Conservation (phyloP, 768 basidiomycete genomes). For the Xerocomellus intermedius region DNA sequence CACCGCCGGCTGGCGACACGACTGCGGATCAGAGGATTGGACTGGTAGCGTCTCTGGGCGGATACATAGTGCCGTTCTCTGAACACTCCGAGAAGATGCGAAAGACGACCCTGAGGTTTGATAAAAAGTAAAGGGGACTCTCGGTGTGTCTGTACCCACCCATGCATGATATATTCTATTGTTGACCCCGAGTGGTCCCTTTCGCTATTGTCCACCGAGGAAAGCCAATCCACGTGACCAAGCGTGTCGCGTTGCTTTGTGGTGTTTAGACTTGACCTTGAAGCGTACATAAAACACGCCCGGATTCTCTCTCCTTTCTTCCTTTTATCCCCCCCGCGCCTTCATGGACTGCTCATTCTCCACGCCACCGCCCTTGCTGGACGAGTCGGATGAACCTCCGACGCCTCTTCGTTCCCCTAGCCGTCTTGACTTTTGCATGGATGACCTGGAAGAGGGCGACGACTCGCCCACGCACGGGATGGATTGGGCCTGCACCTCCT, state of each 20-base stretch:
- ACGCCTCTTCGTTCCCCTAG: constrained; percentile 47
- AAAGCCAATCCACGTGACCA: constrained; percentile 28
- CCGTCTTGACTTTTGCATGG: constrained; percentile 43
- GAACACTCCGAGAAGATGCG: constrained; percentile 42
- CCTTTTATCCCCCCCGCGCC: background rate
- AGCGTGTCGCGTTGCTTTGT: constrained; percentile 21
- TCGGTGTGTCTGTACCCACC: constrained; percentile 24
- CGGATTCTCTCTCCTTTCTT: background rate
- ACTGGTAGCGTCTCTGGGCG: constrained; percentile 31
- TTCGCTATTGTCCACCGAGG: background rate
- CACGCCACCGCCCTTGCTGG: background rate
- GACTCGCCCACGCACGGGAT: constrained; percentile 2
- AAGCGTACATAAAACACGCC: constrained; percentile 11
- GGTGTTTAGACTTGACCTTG: constrained; percentile 16
- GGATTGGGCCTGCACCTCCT: constrained; percentile 12
- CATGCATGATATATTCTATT: constrained; percentile 2
- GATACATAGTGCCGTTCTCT: constrained; percentile 43
- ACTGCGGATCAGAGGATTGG: constrained; percentile 27
- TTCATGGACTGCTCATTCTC: constrained; percentile 13
- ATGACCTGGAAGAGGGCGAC: background rate
- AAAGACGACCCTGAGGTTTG: constrained; percentile 30
- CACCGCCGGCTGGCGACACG: constrained; percentile 35
- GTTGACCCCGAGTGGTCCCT: constrained; percentile 2
- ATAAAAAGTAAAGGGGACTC: constrained; percentile 11
- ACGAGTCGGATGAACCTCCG: constrained; percentile 13